phyloP scores from a whole-genome alignment of 306 rosid species.

The Chamaecrista fasciculata region DNA sequence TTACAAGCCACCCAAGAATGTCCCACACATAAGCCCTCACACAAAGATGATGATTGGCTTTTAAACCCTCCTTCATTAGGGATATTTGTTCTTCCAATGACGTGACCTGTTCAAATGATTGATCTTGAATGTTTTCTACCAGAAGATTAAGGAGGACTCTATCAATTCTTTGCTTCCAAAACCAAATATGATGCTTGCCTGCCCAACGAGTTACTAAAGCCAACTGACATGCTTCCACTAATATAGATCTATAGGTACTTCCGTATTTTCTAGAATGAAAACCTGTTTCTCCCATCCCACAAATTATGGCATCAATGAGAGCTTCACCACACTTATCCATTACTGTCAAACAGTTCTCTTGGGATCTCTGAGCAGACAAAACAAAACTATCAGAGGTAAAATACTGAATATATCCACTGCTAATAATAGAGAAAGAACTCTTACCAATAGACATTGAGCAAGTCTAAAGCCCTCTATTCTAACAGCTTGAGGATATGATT shows the following conservation, averaged over 20 bases:
- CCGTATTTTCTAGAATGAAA: slow-evolving; percentile 40
- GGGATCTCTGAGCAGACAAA: slow-evolving; percentile 58
- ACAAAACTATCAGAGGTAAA: slow-evolving; percentile 25
- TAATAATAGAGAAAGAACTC: slow-evolving; percentile 22
- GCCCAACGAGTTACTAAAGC: slow-evolving; percentile 77
- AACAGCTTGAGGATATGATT: slow-evolving; percentile 52
- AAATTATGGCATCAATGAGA: slow-evolving; percentile 59
- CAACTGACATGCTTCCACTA: slow-evolving; percentile 70
- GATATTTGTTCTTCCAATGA: slow-evolving; percentile 63
- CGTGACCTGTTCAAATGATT: slow-evolving; percentile 31
- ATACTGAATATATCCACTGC: slow-evolving; percentile 10
- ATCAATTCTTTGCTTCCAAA: slow-evolving; percentile 77
- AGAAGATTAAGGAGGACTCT: slow-evolving; percentile 70
- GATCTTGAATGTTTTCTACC: slow-evolving; percentile 46
- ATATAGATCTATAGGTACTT: slow-evolving; percentile 46
- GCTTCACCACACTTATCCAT: slow-evolving; percentile 57
- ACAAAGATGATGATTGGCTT: slow-evolving; percentile 43
- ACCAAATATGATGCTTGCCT: slow-evolving; percentile 69
- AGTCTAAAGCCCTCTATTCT: slow-evolving; percentile 74
- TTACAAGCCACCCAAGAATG: slow-evolving; percentile 81
- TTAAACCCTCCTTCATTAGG: slow-evolving; percentile 46
- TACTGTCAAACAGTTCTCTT: slow-evolving; percentile 44
- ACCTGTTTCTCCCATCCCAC: slow-evolving; percentile 54
- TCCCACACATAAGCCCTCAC: slow-evolving; percentile 73
- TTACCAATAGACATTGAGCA: slow-evolving; percentile 71